Evolutionary conservation across 306 rosid species (phyloP), one percentile per base, ranked within the genome.

Genomic region (Quercus wislizeni): DNA sequence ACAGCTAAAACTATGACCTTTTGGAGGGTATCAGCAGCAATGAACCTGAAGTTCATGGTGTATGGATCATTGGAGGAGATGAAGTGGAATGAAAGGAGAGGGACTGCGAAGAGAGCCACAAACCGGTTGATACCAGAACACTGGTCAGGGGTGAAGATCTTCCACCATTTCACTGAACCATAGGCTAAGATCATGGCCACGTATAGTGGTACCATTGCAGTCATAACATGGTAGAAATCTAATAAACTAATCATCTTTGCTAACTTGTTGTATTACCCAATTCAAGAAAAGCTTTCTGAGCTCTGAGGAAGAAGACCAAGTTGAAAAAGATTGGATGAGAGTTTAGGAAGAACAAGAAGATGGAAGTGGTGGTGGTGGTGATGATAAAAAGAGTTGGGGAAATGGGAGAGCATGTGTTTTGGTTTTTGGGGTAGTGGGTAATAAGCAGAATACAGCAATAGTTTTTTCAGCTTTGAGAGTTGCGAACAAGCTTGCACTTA

Each of bases 91-190:
- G 98, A 94, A 2, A 94, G 96, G 0, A 94, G 89, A 1, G 98
- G 98, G 3, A 92, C 98, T 0, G 98, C 98, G 72, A 94, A 92
- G 2, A 94, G 91, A 6, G 98, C 98, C 0, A 94, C 98, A 27
- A 94, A 94, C 0, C 98, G 88, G 77, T 94, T 94, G 86, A 94
- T 94, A 10, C 98, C 98, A 1, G 96, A 92, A 74, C 98, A 94
- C 58, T 94, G 98, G 76, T 94, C 96, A 0, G 98, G 97, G 4
- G 96, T 86, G 87, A 94, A 94, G 79, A 94, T 94, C 69, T 94
- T 92, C 98, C 97, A 94, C 98, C 98, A 92, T 81, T 94, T 94
- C 1, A 94, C 98, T 0, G 98, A 94, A 64, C 97, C 98, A 73
- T 94, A 94, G 30, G 97, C 97, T 5, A 94, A 77, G 65, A 94